Evolutionary conservation across 2,329 filamentous ascomycete species (phyloP).

Genomic region (Ophiostoma pallidulum): DNA sequence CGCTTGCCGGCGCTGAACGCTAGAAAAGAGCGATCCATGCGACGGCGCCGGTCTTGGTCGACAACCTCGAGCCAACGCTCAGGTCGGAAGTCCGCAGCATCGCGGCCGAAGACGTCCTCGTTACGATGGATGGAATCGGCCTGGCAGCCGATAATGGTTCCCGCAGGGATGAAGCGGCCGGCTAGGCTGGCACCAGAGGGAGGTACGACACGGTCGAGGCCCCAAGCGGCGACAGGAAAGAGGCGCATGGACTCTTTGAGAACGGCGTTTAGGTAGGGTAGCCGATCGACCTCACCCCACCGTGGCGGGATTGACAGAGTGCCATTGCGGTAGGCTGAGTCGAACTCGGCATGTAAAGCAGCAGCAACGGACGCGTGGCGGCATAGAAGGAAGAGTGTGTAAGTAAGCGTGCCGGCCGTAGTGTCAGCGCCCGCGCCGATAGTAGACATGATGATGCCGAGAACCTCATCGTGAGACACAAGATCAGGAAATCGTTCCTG

Average conservation of each 20-base stretch:
- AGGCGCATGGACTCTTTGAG: slow-evolving; percentile 19
- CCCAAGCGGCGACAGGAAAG: slow-evolving; percentile 13
- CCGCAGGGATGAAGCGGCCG: slow-evolving; percentile 26
- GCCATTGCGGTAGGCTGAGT: slow-evolving; percentile 7
- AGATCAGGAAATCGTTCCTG: background rate
- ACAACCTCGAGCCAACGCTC: slow-evolving; percentile 37
- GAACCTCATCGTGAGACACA: background rate
- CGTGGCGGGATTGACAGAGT: background rate
- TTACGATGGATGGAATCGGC: slow-evolving; percentile 46
- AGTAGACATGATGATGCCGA: slow-evolving; percentile 7
- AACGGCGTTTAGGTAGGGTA: slow-evolving; percentile 19
- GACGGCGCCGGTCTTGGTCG: background rate
- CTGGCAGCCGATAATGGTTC: slow-evolving; percentile 45
- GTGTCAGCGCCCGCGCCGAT: slow-evolving; percentile 19
- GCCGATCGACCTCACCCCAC: slow-evolving; percentile 11
- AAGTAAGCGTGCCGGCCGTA: slow-evolving; percentile 16
- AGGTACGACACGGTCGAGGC: slow-evolving; percentile 14
- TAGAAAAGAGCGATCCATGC: slow-evolving; percentile 5
- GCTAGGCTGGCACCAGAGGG: slow-evolving; percentile 12
- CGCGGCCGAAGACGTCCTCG: slow-evolving; percentile 22
- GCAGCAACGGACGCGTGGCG: slow-evolving; percentile 8
- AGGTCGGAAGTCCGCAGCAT: slow-evolving; percentile 32
- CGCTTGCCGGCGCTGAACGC: slow-evolving; percentile 7
- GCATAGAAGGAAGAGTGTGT: slow-evolving; percentile 14
- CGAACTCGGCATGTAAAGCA: slow-evolving; percentile 13